These are phyloP conservation scores for Logfia minima DNA, from an alignment of 129 eudicot species.

Conservation along the genomic window DNA sequence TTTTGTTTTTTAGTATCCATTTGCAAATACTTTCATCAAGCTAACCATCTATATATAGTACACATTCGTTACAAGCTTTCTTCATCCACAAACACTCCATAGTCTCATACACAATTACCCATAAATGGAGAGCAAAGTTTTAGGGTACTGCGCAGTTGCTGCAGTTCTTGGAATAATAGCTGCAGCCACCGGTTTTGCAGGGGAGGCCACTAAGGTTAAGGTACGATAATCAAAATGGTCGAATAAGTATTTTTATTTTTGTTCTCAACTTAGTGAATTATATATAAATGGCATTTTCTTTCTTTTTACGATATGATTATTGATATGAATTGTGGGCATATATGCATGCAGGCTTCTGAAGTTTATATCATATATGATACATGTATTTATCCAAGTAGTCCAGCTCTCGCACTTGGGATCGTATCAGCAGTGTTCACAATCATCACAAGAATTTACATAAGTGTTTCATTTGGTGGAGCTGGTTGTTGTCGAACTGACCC, in stretches of 20 bases:
- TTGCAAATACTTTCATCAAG: not conserved
- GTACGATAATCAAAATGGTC: slow-evolving; percentile 1
- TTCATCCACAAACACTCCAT: slow-evolving; percentile 10
- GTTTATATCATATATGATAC: slow-evolving; percentile 3
- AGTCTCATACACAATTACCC: not conserved
- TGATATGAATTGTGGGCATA: not conserved
- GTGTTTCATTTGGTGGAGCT: slow-evolving; percentile 29
- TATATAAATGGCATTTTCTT: no score
- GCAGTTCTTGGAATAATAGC: slow-evolving; percentile 33
- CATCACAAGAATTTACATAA: slow-evolving; percentile 35
- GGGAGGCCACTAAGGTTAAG: slow-evolving; percentile 34
- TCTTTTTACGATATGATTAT: no score
- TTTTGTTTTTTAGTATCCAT: not conserved
- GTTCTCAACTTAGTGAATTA: no score
- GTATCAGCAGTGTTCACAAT: slow-evolving; percentile 31
- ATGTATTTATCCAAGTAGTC: slow-evolving; percentile 43
- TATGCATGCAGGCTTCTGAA: slow-evolving; percentile 28
- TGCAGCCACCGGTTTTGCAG: slow-evolving; percentile 37
- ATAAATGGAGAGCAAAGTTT: slow-evolving; percentile 27
- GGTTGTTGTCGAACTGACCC: slow-evolving; percentile 29
- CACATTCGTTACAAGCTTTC: not conserved
- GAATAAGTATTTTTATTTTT: not conserved
- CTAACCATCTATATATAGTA: slow-evolving; percentile 20
- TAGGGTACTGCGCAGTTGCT: slow-evolving; percentile 15
- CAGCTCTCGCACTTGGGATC: slow-evolving; percentile 34